Evolutionary conservation across 305 asterid genomes (phyloP).

Genomic region (Solanum hybrid): DNA sequence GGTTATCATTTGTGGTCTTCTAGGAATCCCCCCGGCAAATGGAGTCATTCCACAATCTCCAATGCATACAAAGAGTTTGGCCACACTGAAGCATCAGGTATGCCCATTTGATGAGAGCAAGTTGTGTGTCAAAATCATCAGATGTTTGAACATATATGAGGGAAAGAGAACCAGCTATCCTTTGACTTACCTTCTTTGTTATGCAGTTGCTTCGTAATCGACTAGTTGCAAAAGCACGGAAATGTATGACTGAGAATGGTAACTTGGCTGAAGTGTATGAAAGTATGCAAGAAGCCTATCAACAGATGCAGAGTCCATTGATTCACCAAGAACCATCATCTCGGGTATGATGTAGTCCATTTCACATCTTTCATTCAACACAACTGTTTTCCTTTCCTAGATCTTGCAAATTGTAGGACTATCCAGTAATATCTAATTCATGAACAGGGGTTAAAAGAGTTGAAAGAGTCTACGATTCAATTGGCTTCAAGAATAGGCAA

Average conservation of each 20-base stretch:
- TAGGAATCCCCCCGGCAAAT: constrained; percentile 25
- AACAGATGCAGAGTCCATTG: constrained; percentile 21
- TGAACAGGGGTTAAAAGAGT: constrained; percentile 17
- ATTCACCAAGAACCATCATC: constrained; percentile 16
- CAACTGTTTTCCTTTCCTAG: neutral
- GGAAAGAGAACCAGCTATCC: neutral
- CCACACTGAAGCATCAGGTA: constrained; percentile 26
- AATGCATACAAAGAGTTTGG: constrained; percentile 26
- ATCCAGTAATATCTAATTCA: neutral
- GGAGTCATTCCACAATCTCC: constrained; percentile 29
- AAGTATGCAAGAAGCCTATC: constrained; percentile 21
- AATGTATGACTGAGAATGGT: constrained; percentile 17
- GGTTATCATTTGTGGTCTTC: constrained; percentile 24
- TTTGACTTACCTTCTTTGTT: neutral
- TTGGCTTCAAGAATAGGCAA: constrained; percentile 10
- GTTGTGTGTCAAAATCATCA: neutral
- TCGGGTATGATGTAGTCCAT: constrained; percentile 10
- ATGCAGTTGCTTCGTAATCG: constrained; percentile 15
- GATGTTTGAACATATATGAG: neutral
- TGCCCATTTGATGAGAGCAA: neutral
- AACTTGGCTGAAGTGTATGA: constrained; percentile 17
- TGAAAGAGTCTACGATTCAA: constrained; percentile 19
- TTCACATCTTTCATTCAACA: neutral
- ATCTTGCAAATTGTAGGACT: neutral
- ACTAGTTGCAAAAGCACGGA: constrained; percentile 16